A percentile compares a stretch with the other conserved stretches of the same genome.
Evolutionary conservation across 257 asterid species (phyloP).

Genomic region (Solanum peruvianum): DNA sequence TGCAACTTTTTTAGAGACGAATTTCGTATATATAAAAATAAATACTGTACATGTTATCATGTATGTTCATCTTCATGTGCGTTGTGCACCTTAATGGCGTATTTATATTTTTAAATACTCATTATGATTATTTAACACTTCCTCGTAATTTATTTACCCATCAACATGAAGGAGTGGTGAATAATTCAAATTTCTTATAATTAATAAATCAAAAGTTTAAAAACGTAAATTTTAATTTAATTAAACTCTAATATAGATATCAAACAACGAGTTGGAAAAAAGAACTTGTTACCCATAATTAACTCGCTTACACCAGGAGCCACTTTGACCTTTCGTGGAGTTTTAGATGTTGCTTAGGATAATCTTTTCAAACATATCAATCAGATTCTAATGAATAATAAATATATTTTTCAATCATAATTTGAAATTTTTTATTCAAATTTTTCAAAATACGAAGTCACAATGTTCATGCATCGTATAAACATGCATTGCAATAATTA

Average conservation of each 20-base stretch:
- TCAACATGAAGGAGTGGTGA: background rate
- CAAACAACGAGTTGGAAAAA: no score
- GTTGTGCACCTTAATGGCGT: background rate
- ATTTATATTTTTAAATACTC: background rate
- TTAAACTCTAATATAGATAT: no score
- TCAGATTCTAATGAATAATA: rapidly evolving
- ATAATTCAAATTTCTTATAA: background rate
- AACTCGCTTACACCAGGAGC: background rate
- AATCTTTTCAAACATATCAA: background rate
- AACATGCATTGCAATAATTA: background rate
- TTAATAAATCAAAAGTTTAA: rapidly evolving
- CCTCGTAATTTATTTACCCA: background rate
- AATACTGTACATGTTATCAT: background rate
- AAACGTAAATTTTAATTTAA: no score
- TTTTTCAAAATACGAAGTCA: no score
- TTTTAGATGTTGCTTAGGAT: background rate
- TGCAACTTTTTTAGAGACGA: no score
- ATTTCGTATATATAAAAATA: no score
- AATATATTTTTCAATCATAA: rapidly evolving
- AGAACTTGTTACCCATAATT: background rate
- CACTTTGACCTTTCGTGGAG: background rate
- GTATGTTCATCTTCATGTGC: background rate
- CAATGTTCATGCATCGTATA: background rate
- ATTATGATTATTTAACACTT: background rate
- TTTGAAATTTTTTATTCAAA: background rate